Evolutionary conservation across 768 basidiomycete genomes (phyloP).

Genomic region (Rhizopogon vinicolor): DNA sequence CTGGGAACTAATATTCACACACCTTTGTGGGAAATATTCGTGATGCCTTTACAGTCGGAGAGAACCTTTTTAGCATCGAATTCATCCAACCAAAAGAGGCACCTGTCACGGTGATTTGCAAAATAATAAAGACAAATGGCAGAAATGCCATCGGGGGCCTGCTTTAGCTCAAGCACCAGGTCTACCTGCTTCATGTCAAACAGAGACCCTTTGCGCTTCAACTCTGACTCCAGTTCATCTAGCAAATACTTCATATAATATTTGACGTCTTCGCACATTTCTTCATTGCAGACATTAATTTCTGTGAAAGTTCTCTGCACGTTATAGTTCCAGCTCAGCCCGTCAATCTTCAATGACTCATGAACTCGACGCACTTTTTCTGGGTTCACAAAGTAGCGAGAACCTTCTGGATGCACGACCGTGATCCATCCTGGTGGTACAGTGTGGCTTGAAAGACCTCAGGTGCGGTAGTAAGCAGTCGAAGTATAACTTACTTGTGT

Average conservation of each 20-base stretch:
- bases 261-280: slow-evolving; percentile 28
- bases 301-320: slow-evolving; percentile 53
- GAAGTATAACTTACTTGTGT: not conserved
- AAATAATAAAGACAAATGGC: slow-evolving; percentile 43
- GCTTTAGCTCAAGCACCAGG: slow-evolving; percentile 40
- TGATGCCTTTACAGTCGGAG: slow-evolving; percentile 12
- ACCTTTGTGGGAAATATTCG: slow-evolving; percentile 23
- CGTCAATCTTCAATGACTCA: not conserved
- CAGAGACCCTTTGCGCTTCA: not conserved
- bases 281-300: slow-evolving; percentile 40
- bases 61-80: slow-evolving; percentile 32
- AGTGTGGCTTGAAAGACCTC: not conserved
- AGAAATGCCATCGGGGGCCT: slow-evolving; percentile 7
- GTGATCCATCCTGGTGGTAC: slow-evolving; percentile 38
- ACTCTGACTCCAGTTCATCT: slow-evolving; percentile 10
- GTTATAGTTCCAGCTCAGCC: not conserved
- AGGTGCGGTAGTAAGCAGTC: not conserved
- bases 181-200: slow-evolving; percentile 33
- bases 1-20: not conserved
- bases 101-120: slow-evolving; percentile 39
- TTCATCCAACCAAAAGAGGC: slow-evolving; percentile 52
- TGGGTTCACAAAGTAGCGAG: slow-evolving; percentile 48
- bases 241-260: slow-evolving; percentile 23
- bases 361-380: slow-evolving; percentile 32
- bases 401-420: slow-evolving; percentile 55